Base-by-base conservation (phyloP, 768 basidiomycete genomes). In the Auriscalpium microsporum region DNA sequence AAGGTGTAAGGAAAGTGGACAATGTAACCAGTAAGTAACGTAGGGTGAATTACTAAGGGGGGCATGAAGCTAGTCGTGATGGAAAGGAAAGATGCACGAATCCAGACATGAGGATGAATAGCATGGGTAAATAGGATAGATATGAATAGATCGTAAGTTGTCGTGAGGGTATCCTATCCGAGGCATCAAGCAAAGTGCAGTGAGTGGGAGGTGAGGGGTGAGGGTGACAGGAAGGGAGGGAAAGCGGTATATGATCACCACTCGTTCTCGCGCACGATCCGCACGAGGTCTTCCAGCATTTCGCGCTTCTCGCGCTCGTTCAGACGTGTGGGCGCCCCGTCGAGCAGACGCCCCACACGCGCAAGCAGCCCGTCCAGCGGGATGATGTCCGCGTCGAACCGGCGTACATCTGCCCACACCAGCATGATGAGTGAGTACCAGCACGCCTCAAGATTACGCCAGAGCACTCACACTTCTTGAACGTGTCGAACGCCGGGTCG, bases 291-390 rank as follows among this genome's bases (percentile, higher is more conserved):
- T 28, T 62, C 61, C 17, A 62, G 34, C 48, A 62, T n/a, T 50
- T 60, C 53, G 38, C 53, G 53, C 16, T 80, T 57, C 69, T 77
- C 51, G 78, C 76, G 44, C 72, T 70, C 49, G 57, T 65, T 66
- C 51, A 86, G 67, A 13, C 46, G 59, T 21, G 75, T 73, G 6
- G 82, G 72, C 33, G 59, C 53, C 45, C 72, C 71, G 49, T 72
- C 72, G 52, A 90, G 73, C 38, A 90, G 73, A 46, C 75, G 74
- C 62, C 82, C 80, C 7, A 87, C 82, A 45, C 78, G 80, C 28
- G 74, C 64, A n/a, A 88, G 73, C 44, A 90, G 81, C 19, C 88
- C 88, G 35, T 90, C 85, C 50, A 90, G 81, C 3, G 86, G 83
- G 48, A 90, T 89, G 45, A 80, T 74, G 58, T 84, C 79, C 17